Conservation (phyloP, 371 early-diverging fungal genomes). For the Apophysomyces elegans region DNA sequence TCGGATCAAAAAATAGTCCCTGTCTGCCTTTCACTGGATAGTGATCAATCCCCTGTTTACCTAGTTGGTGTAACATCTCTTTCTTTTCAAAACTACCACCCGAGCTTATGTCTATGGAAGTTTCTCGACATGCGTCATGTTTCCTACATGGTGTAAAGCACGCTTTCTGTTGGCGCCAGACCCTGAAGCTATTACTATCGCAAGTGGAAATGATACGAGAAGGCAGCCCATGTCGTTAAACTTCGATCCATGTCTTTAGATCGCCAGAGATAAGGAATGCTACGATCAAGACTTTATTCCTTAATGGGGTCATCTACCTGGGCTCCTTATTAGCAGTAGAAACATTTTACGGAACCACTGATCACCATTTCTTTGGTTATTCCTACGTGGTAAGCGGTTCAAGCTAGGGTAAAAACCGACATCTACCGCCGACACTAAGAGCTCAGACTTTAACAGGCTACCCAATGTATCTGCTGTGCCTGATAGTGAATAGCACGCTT, state of each 20-base stretch:
- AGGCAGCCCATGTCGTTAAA: neutral
- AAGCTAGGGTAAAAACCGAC: neutral
- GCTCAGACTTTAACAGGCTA: slow-evolving; percentile 50
- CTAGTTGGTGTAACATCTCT: neutral
- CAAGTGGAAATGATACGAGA: slow-evolving; percentile 14
- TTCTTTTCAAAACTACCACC: neutral
- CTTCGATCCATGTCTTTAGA: slow-evolving; percentile 17
- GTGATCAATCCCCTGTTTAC: too few relatives aligned
- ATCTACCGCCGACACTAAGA: too few relatives aligned
- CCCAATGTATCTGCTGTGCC: slow-evolving; percentile 50
- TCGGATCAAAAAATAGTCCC: too few relatives aligned
- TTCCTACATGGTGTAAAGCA: slow-evolving; percentile 37
- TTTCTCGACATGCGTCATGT: slow-evolving; percentile 27
- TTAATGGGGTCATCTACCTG: slow-evolving; percentile 46
- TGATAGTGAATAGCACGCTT: slow-evolving; percentile 41
- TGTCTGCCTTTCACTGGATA: too few relatives aligned
- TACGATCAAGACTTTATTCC: slow-evolving; percentile 31
- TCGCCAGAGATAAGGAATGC: slow-evolving; percentile 42
- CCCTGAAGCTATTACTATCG: slow-evolving; percentile 33
- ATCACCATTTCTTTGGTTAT: slow-evolving; percentile 44
- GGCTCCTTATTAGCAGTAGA: slow-evolving; percentile 41
- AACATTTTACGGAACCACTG: slow-evolving; percentile 31
- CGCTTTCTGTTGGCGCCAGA: slow-evolving; percentile 43
- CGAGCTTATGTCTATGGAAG: neutral
- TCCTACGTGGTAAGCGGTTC: slow-evolving; percentile 38